Evolutionary conservation across 1,139 yeast genomes (phyloP).

Genomic region (Pneumocystis sp.): DNA sequence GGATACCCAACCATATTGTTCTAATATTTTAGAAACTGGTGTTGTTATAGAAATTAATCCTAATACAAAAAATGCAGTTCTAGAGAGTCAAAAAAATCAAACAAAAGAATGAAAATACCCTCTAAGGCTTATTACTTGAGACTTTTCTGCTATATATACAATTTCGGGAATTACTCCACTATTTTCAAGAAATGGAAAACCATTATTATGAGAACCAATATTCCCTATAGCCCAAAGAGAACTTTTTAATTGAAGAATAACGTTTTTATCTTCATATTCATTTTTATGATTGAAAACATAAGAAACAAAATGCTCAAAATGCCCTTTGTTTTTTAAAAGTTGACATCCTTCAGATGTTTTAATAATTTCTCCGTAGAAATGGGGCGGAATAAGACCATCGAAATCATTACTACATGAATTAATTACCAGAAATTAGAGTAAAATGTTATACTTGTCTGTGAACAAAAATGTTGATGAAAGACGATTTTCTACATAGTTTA

Average conservation of each 20-base stretch:
- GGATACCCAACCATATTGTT: constrained; percentile 64
- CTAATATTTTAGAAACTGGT: constrained; percentile 77
- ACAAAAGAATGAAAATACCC: constrained; percentile 9
- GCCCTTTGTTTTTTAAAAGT: constrained; percentile 34
- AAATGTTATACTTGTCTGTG: neutral
- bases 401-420: neutral
- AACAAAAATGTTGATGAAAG: constrained; percentile 18
- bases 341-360: constrained; percentile 68
- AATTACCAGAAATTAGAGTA: neutral
- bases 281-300: constrained; percentile 25
- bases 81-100: constrained; percentile 25
- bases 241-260: constrained; percentile 43
- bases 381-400: constrained; percentile 32
- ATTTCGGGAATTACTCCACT: constrained; percentile 43
- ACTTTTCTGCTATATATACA: constrained; percentile 36
- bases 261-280: constrained; percentile 20
- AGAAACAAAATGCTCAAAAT: constrained; percentile 32
- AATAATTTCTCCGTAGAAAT: constrained; percentile 67
- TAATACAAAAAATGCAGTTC: constrained; percentile 61
- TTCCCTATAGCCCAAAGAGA: constrained; percentile 81
- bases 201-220: constrained; percentile 39
- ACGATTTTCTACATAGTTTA: constrained; percentile 35
- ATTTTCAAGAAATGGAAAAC: constrained; percentile 42
- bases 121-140: constrained; percentile 44
- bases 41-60: constrained; percentile 60